phyloP scores from a whole-genome alignment of 805 yeast species.

The Starmerella tilneyi region DNA sequence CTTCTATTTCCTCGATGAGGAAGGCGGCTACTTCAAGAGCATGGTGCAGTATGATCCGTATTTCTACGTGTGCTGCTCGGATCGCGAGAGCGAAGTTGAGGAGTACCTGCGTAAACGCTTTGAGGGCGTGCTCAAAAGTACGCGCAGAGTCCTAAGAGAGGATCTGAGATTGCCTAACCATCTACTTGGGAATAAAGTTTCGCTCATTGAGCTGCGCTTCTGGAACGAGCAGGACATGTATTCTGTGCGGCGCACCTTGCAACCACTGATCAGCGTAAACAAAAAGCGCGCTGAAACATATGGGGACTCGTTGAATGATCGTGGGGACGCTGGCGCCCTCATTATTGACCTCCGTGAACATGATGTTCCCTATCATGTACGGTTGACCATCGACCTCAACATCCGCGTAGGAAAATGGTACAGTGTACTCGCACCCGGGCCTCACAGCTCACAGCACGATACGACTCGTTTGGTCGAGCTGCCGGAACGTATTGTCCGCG shows the following conservation, averaged over 20 bases:
- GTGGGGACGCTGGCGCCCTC: constrained; percentile 33
- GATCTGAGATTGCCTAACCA: constrained; percentile 81
- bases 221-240: constrained; percentile 64
- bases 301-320: constrained; percentile 53
- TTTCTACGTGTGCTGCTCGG: constrained; percentile 52
- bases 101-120: constrained; percentile 63
- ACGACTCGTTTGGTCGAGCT: constrained; percentile 57
- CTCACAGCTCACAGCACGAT: background rate
- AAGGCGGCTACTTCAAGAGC: constrained; percentile 90
- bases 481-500: constrained; percentile 74
- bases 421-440: constrained; percentile 14
- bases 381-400: constrained; percentile 80
- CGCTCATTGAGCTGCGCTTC: constrained; percentile 58
- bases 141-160: constrained; percentile 54
- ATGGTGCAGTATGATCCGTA: constrained; percentile 80
- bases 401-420: constrained; percentile 96
- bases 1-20: constrained; percentile 87
- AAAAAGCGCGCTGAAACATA: constrained; percentile 49
- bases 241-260: constrained; percentile 58
- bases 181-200: constrained; percentile 59
- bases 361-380: constrained; percentile 92
- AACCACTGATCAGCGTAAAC: constrained; percentile 64
- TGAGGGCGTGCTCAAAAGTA: constrained; percentile 51
- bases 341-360: constrained; percentile 81
- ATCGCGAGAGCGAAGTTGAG: constrained; percentile 63